These are phyloP conservation scores for Wickerhamia fluorescens DNA, from an alignment of 805 yeast genomes.

Conservation along the genomic window DNA sequence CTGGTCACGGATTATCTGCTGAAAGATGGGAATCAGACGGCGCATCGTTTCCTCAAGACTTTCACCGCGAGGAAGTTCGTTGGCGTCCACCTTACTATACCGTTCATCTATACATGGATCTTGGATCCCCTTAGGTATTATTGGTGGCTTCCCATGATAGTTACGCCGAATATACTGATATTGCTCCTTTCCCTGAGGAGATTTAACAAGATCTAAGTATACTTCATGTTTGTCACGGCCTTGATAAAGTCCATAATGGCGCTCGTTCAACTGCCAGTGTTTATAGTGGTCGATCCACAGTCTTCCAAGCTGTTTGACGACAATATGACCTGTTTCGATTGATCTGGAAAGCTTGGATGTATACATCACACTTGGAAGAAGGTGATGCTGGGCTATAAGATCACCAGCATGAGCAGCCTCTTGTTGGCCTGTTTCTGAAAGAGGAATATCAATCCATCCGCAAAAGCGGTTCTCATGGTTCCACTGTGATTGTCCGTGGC, in stretches of 20 bases:
- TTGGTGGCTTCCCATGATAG: constrained; percentile 32
- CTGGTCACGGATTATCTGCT: constrained; percentile 18
- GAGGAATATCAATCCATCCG: constrained; percentile 41
- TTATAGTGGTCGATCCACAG: constrained; percentile 32
- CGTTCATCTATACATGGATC: constrained; percentile 32
- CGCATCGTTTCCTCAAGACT: constrained; percentile 32
- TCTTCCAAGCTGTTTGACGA: constrained; percentile 23
- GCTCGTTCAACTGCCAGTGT: constrained; percentile 37
- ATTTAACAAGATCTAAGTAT: constrained; percentile 25
- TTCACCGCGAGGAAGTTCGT: constrained; percentile 32
- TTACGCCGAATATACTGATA: constrained; percentile 33
- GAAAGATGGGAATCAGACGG: constrained; percentile 32
- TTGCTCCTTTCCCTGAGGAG: constrained; percentile 12
- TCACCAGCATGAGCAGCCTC: constrained; percentile 36
- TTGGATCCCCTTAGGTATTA: constrained; percentile 10
- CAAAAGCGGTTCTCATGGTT: constrained; percentile 38
- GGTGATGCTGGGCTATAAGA: constrained; percentile 18
- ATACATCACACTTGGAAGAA: constrained; percentile 28
- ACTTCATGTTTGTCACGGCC: constrained; percentile 33
- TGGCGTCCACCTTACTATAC: constrained; percentile 10
- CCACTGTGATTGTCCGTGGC: constrained; percentile 41
- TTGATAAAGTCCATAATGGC: constrained; percentile 39
- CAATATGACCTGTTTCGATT: constrained; percentile 35
- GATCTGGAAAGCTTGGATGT: constrained; percentile 35
- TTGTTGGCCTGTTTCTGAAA: constrained; percentile 27